Conservation (phyloP, 78 protist genomes). For the Creolimax fragrantissima region DNA sequence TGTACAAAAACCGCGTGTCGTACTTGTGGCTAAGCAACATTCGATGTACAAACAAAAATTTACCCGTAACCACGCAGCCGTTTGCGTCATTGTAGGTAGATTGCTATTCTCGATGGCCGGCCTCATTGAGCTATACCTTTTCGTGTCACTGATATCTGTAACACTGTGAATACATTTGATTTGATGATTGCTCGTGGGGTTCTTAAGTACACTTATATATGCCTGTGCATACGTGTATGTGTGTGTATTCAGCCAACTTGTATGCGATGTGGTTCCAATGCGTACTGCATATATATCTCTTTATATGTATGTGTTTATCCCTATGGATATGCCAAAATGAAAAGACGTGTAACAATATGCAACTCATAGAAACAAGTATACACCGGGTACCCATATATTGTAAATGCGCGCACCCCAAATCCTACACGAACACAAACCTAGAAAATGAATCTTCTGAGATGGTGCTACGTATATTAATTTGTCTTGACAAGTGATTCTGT, state of each 20-base stretch:
- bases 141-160: not conserved
- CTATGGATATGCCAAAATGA: not conserved
- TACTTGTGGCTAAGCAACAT: too few relatives aligned
- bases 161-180: not conserved
- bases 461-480: not conserved
- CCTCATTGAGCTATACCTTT: not conserved
- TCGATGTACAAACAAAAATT: too few relatives aligned
- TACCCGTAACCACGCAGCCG: not conserved
- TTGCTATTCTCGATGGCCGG: constrained; percentile 2
- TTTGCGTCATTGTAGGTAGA: not conserved
- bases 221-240: not conserved
- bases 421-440: not conserved
- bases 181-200: not conserved
- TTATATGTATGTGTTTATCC: not conserved
- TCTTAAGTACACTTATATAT: not conserved
- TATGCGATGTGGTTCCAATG: too few relatives aligned
- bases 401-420: too few relatives aligned
- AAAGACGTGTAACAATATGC: not conserved
- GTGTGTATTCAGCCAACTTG: not conserved
- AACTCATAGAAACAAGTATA: too few relatives aligned
- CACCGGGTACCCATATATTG: too few relatives aligned
- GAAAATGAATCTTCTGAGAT: not conserved
- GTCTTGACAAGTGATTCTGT: not conserved
- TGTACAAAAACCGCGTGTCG: too few relatives aligned
- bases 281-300: not conserved